phyloP scores from a whole-genome alignment of 768 basidiomycete genomes.

The Bullera alba region DNA sequence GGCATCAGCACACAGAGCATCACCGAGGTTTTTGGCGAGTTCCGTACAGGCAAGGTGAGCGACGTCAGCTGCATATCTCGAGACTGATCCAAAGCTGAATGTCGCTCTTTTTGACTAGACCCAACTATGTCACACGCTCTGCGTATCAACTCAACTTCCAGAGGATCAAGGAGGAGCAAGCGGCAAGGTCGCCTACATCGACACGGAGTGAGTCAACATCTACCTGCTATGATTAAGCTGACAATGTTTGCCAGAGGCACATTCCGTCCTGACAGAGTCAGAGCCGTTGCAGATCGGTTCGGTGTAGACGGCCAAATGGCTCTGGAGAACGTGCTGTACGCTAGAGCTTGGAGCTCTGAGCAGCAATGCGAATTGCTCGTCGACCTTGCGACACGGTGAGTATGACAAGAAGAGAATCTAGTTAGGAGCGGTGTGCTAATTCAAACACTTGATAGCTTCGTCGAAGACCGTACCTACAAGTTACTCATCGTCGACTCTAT shows the following conservation, averaged over 20 bases:
- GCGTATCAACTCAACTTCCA: conserved; percentile 81
- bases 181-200: conserved; percentile 55
- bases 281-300: conserved; percentile 83
- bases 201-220: conserved; percentile 32
- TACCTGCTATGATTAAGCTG: not conserved
- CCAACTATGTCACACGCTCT: conserved; percentile 91
- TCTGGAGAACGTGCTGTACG: conserved; percentile 85
- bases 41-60: conserved; percentile 69
- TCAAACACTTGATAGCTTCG: conserved; percentile 22
- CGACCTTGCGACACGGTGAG: conserved; percentile 42
- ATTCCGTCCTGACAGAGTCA: conserved; percentile 88
- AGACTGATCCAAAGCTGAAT: not conserved
- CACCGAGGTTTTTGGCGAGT: conserved; percentile 95
- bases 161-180: conserved; percentile 81
- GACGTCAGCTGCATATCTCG: conserved; percentile 40
- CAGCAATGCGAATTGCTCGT: conserved; percentile 43
- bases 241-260: conserved; percentile 25
- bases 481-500: conserved; percentile 86
- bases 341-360: conserved; percentile 47
- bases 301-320: conserved; percentile 70
- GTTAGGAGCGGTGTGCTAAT: not conserved
- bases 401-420: not conserved
- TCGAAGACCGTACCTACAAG: conserved; percentile 39
- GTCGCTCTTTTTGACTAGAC: conserved; percentile 51
- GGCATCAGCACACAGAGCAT: conserved; percentile 89